Evolutionary conservation across 2,329 filamentous ascomycete species (phyloP), one percentile per base, ranked within the genome.

Genomic region (Penicillium sp.): DNA sequence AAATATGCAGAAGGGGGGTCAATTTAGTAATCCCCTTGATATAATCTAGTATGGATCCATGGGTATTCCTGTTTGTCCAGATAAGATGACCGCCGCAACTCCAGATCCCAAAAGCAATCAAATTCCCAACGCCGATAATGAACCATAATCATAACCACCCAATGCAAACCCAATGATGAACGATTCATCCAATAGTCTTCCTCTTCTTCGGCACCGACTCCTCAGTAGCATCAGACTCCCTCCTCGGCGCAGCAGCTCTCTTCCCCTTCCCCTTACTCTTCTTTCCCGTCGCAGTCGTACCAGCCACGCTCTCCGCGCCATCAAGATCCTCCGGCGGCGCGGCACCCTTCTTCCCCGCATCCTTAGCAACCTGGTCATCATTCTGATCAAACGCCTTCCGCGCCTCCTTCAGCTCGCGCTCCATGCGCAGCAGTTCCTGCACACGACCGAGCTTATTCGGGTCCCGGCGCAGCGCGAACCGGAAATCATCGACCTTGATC

Each of bases 401-500:
- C 54, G 91, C 90, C 70, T 90, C 86, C 74, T 95, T 95, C 63
- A 98, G 87, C 72, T 92, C 88, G 73, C 88, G 88, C 68, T 96
- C 92, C 82, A 94, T 93, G 76, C 91, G 90, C 66, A 96, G 85
- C 71, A 96, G 86, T 79, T 96, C 92, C 73, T 91, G 88, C 56
- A 98, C 92, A 70, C 94, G 88, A 51, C 95, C 95, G 45, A 98
- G 82, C 74, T 96, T 96, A 60, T 86, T 82, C 8, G 90, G 88
- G 71, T 98, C 96, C 64, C 90, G 87, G 35, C 95, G 86, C 67
- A 98, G 86, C 41, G 92, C 92, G 77, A 96, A 99, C 72, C 96
- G 92, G 79, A 99, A 96, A 77, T 99, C 95, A 71, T 97, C 94
- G 71, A 96, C 91, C 76, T 99, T 99, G 79, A 99, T 92, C 79